Evolutionary conservation across 1,284 basidiomycete species (phyloP), one percentile per base, ranked within the genome.

Genomic region (Peniophora sp.): DNA sequence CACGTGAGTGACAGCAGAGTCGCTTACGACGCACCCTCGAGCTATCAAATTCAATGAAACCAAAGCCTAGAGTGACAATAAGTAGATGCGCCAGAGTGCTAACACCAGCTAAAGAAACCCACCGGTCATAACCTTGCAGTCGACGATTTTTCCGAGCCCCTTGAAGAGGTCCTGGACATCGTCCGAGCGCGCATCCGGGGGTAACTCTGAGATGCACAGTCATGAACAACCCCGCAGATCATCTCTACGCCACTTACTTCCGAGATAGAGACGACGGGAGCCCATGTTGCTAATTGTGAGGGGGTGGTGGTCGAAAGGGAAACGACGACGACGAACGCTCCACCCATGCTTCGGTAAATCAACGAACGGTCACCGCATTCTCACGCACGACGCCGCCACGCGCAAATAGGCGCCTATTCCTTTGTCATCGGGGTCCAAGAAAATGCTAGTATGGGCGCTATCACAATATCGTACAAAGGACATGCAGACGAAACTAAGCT

Each of bases 81-180:
- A n/a, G 20, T 12, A 53, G 27, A 9, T 32, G 17, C 20, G 24
- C 8, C 5, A 20, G n/a, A n/a, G 38, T n/a, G 34, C 25, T 38
- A n/a, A 24, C 17, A 20, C 32, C 24, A 45, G 10, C 20, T 20
- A 16, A 27, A 11, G 41, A 16, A 41, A 75, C 73, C 54, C 61
- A 88, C 88, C 90, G 51, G 89, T 92, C 92, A 97, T 95, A 66
- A 97, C 86, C 60, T 92, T 85, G 68, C 92, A 86, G 69, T 97
- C 94, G 59, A 89, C 76, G 60, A 96, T 87, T 54, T 80, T 83
- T 34, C 92, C 92, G 65, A 84, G 89, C 53, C 83, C 84, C 55
- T 91, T 87, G 66, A 96, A 95, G 65, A 92, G 83, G 70, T 93
- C 86, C 54, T 77, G 73, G 43, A 92, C 83, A 60, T 92, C 89